Conservation (phyloP, 139 green algal genomes). For the Spirogloea muscicola region DNA sequence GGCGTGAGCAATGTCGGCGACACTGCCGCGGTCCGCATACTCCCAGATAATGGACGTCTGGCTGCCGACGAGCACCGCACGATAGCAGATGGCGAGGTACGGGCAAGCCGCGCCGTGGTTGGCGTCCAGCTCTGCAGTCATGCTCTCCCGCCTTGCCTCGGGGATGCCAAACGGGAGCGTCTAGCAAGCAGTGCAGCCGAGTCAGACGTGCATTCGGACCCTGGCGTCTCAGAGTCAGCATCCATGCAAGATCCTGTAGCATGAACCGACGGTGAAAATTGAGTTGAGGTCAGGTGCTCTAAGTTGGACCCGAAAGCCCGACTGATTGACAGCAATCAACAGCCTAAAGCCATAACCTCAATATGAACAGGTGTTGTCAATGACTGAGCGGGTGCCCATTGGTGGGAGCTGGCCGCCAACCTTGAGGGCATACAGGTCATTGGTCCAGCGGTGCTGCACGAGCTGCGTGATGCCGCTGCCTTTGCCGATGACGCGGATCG, state of each 20-base stretch:
- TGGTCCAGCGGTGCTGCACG: conserved; percentile 45
- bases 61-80: conserved; percentile 28
- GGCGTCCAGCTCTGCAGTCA: conserved; percentile 43
- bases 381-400: background rate
- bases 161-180: background rate
- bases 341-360: background rate
- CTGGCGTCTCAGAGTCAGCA: conserved; percentile 49
- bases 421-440: conserved; percentile 48
- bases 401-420: background rate
- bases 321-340: background rate
- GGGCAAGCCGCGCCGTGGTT: conserved; percentile 9
- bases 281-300: background rate
- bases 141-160: conserved; percentile 41
- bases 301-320: background rate
- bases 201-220: conserved; percentile 12
- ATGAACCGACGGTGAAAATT: background rate
- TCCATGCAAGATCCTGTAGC: background rate
- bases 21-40: conserved; percentile 91
- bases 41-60: conserved; percentile 86
- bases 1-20: conserved; percentile 74
- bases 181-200: conserved; percentile 35
- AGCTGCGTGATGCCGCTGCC: conserved; percentile 52
- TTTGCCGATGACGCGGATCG: conserved; percentile 34
- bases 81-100: conserved; percentile 28
- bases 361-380: no score